phyloP scores from a whole-genome alignment of 208 protist genomes.

The Trypanosoma brucei region DNA sequence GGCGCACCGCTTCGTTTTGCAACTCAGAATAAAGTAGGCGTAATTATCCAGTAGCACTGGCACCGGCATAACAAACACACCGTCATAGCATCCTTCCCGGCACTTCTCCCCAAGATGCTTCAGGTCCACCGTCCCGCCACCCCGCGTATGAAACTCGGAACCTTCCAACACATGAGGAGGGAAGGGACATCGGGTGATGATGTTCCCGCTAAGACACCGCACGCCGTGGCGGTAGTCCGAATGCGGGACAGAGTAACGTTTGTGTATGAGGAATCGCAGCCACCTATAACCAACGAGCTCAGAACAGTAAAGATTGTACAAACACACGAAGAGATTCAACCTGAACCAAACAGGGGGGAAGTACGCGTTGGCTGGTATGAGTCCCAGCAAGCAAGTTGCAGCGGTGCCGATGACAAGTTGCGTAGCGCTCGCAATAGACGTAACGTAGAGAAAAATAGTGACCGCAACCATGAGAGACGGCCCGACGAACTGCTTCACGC shows the following conservation, averaged over 20 bases:
- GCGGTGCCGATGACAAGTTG: constrained; percentile 7
- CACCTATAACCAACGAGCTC: constrained; percentile 54
- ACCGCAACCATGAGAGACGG: neutral
- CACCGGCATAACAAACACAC: constrained; percentile 59
- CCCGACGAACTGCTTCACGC: constrained; percentile 15
- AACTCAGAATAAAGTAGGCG: constrained; percentile 77
- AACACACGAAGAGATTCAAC: constrained; percentile 52
- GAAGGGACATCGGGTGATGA: constrained; percentile 8
- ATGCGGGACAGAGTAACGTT: constrained; percentile 47
- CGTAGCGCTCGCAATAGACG: neutral
- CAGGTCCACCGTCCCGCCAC: constrained; percentile 23
- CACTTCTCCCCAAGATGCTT: neutral
- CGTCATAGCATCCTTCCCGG: constrained; percentile 2
- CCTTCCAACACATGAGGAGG: neutral
- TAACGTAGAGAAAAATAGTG: constrained; percentile 3
- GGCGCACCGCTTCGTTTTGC: constrained; percentile 42
- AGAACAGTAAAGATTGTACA: constrained; percentile 75
- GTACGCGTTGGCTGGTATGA: constrained; percentile 46
- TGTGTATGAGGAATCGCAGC: constrained; percentile 51
- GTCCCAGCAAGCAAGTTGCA: constrained; percentile 34
- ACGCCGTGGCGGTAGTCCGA: constrained; percentile 78
- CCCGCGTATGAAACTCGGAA: constrained; percentile 23
- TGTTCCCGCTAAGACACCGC: constrained; percentile 30
- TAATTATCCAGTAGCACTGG: constrained; percentile 90
- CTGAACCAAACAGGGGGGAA: constrained; percentile 50